phyloP scores from a whole-genome alignment of 2,329 filamentous ascomycete genomes.

The Cercospora brassicicola region DNA sequence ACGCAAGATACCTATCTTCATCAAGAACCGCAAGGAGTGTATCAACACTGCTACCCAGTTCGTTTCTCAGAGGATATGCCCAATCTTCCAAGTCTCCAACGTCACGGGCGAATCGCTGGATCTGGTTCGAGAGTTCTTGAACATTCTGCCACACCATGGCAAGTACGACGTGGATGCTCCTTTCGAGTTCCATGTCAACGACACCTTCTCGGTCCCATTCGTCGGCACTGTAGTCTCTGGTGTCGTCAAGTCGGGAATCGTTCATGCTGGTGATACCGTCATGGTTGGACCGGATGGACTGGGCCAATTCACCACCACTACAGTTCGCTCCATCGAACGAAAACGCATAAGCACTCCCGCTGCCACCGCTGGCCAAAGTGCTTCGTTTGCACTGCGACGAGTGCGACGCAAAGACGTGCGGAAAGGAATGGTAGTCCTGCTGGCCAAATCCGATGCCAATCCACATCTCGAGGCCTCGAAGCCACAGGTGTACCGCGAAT shows the following conservation, averaged over 20 bases:
- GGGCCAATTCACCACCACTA: slow-evolving; percentile 84
- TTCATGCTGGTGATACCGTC: slow-evolving; percentile 87
- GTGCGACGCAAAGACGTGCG: slow-evolving; percentile 87
- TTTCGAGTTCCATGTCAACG: slow-evolving; percentile 94
- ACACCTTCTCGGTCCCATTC: slow-evolving; percentile 96
- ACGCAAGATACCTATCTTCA: slow-evolving; percentile 92
- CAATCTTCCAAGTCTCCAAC: slow-evolving; percentile 97
- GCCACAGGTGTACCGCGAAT: slow-evolving; percentile 56
- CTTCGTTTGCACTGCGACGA: slow-evolving; percentile 85
- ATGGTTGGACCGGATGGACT: slow-evolving; percentile 87
- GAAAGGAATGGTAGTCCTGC: slow-evolving; percentile 96
- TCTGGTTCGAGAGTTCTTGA: slow-evolving; percentile 86
- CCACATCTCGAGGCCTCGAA: slow-evolving; percentile 38
- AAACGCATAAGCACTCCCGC: slow-evolving; percentile 88
- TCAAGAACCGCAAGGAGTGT: slow-evolving; percentile 86
- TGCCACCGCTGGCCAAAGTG: slow-evolving; percentile 87
- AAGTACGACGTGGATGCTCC: slow-evolving; percentile 85
- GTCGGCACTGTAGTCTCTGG: slow-evolving; percentile 95
- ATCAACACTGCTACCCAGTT: slow-evolving; percentile 96
- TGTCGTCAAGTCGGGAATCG: slow-evolving; percentile 77
- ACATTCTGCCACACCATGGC: slow-evolving; percentile 91
- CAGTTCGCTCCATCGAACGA: slow-evolving; percentile 87
- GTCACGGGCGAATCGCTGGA: slow-evolving; percentile 91
- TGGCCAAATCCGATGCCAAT: slow-evolving; percentile 68
- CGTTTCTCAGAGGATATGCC: slow-evolving; percentile 90